Percentiles rank a stretch among this genome's conserved stretches.
These are phyloP conservation scores for Styphnolobium japonicum DNA, from an alignment of 306 rosid species.

Conservation along the genomic window DNA sequence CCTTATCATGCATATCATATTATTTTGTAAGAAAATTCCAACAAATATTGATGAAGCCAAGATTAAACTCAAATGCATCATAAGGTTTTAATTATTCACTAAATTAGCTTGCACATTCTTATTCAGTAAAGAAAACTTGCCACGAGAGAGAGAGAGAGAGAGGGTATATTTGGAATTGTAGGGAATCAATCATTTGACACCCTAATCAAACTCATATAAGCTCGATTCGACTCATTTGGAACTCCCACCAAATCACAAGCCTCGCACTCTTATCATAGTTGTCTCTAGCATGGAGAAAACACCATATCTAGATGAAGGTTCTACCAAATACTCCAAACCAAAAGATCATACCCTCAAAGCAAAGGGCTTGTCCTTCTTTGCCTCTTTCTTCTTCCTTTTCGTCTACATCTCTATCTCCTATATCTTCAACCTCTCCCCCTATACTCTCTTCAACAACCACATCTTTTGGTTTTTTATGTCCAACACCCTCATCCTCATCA, in stretches of 20 bases:
- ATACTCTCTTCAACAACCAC: slow-evolving; percentile 48
- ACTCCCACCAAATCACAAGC: slow-evolving; percentile 36
- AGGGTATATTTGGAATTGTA: slow-evolving; percentile 43
- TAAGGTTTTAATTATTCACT: slow-evolving; percentile 18
- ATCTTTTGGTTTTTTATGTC: slow-evolving; percentile 81
- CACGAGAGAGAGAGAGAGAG: neutral
- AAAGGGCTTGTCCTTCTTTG: slow-evolving; percentile 47
- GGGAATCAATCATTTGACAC: slow-evolving; percentile 53
- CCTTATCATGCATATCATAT: neutral
- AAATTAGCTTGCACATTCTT: slow-evolving; percentile 39
- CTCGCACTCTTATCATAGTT: neutral
- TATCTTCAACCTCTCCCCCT: slow-evolving; percentile 61
- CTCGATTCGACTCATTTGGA: slow-evolving; percentile 13
- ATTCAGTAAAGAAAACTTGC: neutral
- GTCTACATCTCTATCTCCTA: slow-evolving; percentile 52
- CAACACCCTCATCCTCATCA: slow-evolving; percentile 75
- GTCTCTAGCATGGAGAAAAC: slow-evolving; percentile 44
- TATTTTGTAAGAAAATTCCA: neutral
- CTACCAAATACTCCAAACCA: slow-evolving; percentile 24
- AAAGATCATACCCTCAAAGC: slow-evolving; percentile 24
- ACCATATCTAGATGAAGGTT: slow-evolving; percentile 41
- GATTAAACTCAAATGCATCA: slow-evolving; percentile 28
- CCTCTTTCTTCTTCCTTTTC: slow-evolving; percentile 50
- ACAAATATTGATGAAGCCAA: slow-evolving; percentile 3
- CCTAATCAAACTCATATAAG: slow-evolving; percentile 39